Conservation (phyloP, 2,329 filamentous ascomycete genomes). For the Macrophomina phaseolina region DNA sequence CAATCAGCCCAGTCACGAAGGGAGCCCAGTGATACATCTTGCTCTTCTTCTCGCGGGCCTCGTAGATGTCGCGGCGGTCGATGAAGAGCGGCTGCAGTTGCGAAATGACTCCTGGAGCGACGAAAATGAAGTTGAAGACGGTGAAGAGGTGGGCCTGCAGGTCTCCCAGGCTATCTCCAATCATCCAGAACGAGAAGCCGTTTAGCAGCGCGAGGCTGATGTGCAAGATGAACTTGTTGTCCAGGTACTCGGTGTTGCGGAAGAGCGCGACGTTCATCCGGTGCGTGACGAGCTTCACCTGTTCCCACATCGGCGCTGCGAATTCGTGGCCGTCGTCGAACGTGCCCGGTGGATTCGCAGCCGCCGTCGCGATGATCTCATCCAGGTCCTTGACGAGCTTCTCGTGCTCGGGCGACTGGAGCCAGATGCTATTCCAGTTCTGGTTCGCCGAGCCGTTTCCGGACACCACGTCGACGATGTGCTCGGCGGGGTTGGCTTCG, state of each 20-base stretch:
- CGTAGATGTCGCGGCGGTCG: not conserved
- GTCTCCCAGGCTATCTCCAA: not conserved
- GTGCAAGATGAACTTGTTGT: conserved; percentile 33
- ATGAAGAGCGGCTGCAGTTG: not conserved
- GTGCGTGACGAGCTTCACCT: not conserved
- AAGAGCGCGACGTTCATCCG: not conserved
- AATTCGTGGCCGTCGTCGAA: not conserved
- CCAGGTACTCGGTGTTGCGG: conserved; percentile 42
- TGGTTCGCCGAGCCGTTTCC: conserved; percentile 47
- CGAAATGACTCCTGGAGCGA: not conserved
- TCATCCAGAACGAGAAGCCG: conserved; percentile 51
- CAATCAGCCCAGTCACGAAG: conserved; percentile 73
- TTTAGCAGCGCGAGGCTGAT: conserved; percentile 39
- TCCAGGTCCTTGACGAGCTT: conserved; percentile 47
- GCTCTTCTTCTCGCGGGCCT: conserved; percentile 40
- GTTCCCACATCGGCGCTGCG: not conserved
- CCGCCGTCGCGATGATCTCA: conserved; percentile 38
- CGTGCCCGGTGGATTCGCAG: conserved; percentile 49
- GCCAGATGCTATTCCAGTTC: conserved; percentile 52
- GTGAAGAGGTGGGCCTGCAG: not conserved
- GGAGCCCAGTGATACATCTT: conserved; percentile 78
- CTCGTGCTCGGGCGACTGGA: conserved; percentile 33
- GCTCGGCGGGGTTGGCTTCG: conserved; percentile 76
- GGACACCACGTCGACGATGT: conserved; percentile 53
- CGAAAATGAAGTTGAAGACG: conserved; percentile 3